Evolutionary conservation across 768 basidiomycete genomes (phyloP).

Genomic region (Boletus pseudopeckii): DNA sequence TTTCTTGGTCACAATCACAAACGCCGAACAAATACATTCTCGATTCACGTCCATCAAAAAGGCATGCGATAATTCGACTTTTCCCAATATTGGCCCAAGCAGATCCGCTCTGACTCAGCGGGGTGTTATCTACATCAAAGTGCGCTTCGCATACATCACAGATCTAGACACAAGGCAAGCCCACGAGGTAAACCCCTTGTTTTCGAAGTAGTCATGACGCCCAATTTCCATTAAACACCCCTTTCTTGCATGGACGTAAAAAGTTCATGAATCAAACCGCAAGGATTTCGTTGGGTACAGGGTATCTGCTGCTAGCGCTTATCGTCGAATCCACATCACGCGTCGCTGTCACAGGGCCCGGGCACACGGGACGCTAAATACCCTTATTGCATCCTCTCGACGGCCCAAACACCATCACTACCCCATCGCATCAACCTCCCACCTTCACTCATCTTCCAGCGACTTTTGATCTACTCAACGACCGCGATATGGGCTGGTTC

Average conservation of each 20-base stretch:
- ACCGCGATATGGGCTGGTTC: conserved; percentile 5
- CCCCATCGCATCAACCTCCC: not conserved
- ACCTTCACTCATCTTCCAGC: not conserved
- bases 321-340: not conserved
- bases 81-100: not conserved
- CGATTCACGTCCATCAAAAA: not conserved
- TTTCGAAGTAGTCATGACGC: not conserved
- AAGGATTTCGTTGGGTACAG: conserved; percentile 1
- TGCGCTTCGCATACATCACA: not conserved
- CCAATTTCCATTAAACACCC: not conserved
- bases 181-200: not conserved
- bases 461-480: not conserved
- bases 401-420: not conserved
- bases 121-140: not conserved
- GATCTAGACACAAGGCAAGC: not conserved
- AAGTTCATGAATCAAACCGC: not conserved
- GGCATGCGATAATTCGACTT: not conserved
- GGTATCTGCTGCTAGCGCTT: not conserved
- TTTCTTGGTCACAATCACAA: not conserved
- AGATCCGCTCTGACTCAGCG: conserved; percentile 9
- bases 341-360: not conserved
- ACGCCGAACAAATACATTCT: not conserved
- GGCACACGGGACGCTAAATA: not conserved
- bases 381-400: not conserved
- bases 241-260: not conserved